These are phyloP conservation scores for Cladosporium sp. DNA, from an alignment of 2,329 filamentous ascomycete species.

Conservation along the genomic window DNA sequence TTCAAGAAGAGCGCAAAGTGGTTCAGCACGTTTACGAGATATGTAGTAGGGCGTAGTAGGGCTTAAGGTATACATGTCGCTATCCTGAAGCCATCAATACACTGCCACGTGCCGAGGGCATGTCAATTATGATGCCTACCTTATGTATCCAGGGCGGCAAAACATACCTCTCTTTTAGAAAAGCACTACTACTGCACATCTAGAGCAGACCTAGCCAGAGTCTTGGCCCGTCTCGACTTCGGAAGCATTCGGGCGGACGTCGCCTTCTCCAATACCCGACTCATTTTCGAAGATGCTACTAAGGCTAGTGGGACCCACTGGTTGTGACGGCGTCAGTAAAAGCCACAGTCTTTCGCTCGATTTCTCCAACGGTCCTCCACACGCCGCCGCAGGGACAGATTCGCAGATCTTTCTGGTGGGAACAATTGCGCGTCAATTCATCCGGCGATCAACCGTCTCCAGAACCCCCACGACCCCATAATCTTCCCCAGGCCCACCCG, in stretches of 20 bases:
- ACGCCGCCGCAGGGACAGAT: not conserved
- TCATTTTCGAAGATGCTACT: not conserved
- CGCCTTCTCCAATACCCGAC: not conserved
- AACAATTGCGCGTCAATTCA: slow-evolving; percentile 1
- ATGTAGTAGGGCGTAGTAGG: too few relatives aligned
- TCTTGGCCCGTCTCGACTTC: not conserved
- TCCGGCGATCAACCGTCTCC: slow-evolving; percentile 1
- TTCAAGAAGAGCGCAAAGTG: too few relatives aligned
- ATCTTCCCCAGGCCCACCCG: not conserved
- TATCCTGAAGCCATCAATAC: too few relatives aligned
- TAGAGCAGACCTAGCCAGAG: too few relatives aligned
- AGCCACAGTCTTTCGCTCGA: not conserved
- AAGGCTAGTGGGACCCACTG: not conserved
- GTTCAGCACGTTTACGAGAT: too few relatives aligned
- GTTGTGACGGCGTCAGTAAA: not conserved
- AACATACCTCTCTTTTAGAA: too few relatives aligned
- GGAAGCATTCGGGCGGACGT: not conserved
- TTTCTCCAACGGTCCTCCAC: slow-evolving; percentile 1
- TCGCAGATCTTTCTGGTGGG: slow-evolving; percentile 2
- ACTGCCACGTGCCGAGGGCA: too few relatives aligned
- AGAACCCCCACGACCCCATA: not conserved
- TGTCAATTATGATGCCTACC: too few relatives aligned
- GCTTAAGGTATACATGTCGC: too few relatives aligned
- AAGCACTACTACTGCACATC: too few relatives aligned
- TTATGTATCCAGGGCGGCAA: too few relatives aligned